A percentile compares a stretch with the other conserved stretches of the same genome.
These are phyloP conservation scores for Larix sibirica DNA, from an alignment of 83 land plant species.

Conservation along the genomic window DNA sequence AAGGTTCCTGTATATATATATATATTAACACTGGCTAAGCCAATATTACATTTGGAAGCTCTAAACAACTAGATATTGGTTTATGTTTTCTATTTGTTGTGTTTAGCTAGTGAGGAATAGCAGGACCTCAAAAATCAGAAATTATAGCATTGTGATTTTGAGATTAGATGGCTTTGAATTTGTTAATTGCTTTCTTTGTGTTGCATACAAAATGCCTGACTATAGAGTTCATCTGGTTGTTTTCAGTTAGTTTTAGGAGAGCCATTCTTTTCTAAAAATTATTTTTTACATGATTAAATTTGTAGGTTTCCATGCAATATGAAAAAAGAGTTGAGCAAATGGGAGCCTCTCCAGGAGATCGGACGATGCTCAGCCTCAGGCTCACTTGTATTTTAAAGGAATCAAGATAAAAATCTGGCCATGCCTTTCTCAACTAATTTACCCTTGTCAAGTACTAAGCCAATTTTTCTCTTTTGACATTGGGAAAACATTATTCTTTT, in stretches of 20 bases:
- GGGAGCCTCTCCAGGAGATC: background rate
- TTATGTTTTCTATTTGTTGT: too few species aligned
- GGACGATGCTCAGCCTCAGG: background rate
- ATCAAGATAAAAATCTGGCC: conserved; percentile 4
- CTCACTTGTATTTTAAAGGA: conserved; percentile 14
- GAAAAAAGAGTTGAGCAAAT: background rate
- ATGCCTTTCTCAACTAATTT: conserved; percentile 6
- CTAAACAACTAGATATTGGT: too few species aligned
- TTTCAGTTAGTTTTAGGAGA: background rate
- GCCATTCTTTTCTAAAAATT: background rate
- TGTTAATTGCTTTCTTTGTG: too few species aligned
- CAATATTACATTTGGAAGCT: too few species aligned
- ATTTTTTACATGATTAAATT: background rate
- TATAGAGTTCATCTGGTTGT: too few species aligned
- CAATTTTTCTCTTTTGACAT: conserved; percentile 17
- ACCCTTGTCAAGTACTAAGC: conserved; percentile 14
- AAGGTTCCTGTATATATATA: too few species aligned
- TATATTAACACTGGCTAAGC: too few species aligned
- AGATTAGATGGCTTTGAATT: too few species aligned
- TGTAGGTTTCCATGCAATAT: conserved; percentile 13
- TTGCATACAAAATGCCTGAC: too few species aligned
- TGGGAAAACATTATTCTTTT: conserved; percentile 20
- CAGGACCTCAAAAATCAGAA: too few species aligned
- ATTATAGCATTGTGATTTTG: too few species aligned
- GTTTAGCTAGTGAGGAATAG: too few species aligned